Conservation (phyloP, 768 basidiomycete species). For the Podaxis sp. region DNA sequence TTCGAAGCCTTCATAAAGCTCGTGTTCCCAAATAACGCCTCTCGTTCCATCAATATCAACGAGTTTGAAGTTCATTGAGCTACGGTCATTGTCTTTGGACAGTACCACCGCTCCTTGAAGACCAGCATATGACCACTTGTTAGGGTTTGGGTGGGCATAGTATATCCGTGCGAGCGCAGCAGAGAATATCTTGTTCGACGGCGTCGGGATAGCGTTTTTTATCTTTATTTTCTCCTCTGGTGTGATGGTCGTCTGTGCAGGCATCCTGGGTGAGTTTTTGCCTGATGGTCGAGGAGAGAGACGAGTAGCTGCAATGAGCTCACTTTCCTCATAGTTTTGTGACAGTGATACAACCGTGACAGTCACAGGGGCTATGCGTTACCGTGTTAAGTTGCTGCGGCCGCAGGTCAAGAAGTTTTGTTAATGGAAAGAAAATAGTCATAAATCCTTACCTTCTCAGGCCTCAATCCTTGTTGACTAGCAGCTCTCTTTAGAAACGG, state of each 20-base stretch:
- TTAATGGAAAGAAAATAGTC: too few species aligned
- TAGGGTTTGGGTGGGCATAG: conserved; percentile 77
- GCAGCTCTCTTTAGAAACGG: too few species aligned
- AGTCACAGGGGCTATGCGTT: conserved; percentile 6
- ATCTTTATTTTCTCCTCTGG: conserved; percentile 78
- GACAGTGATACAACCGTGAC: conserved; percentile 11
- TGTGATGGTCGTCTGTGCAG: conserved; percentile 66
- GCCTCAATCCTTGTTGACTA: too few species aligned
- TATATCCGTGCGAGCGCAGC: conserved; percentile 90
- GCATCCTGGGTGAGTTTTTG: conserved; percentile 45
- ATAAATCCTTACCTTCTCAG: background rate
- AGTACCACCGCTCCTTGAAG: conserved; percentile 84
- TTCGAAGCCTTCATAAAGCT: conserved; percentile 79
- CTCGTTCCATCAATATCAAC: conserved; percentile 84
- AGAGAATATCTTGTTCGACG: conserved; percentile 70
- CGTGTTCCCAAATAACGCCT: conserved; percentile 92
- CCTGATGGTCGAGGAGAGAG: conserved; percentile 3
- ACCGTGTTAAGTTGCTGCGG: background rate
- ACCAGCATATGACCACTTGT: conserved; percentile 84
- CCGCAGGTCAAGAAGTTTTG: background rate
- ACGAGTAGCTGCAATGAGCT: background rate
- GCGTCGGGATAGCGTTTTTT: conserved; percentile 54
- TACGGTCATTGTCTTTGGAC: conserved; percentile 55
- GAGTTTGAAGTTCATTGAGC: conserved; percentile 64
- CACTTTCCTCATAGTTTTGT: background rate